Evolutionary conservation across 441 rosid species (phyloP).

Genomic region (Bruguiera hainesii): DNA sequence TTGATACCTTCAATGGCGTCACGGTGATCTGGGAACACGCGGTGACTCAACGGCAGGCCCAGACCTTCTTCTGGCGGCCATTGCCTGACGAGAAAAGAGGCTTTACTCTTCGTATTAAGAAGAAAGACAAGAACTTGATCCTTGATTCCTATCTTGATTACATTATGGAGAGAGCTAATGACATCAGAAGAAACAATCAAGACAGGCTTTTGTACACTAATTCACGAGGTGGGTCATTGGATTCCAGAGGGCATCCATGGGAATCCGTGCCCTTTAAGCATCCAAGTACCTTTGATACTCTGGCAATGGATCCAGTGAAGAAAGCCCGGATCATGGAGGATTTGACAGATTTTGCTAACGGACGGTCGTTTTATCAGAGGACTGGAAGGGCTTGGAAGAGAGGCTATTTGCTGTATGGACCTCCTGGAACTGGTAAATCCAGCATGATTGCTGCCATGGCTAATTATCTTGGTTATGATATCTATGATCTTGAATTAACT

Average conservation of each 20-base stretch:
- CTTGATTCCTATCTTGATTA: slow-evolving; percentile 66
- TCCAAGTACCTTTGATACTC: slow-evolving; percentile 81
- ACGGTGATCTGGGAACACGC: slow-evolving; percentile 76
- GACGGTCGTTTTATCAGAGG: slow-evolving; percentile 61
- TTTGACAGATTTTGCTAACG: slow-evolving; percentile 48
- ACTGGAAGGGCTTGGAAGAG: slow-evolving; percentile 84
- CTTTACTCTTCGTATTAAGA: slow-evolving; percentile 65
- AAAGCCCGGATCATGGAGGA: slow-evolving; percentile 61
- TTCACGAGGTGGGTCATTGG: slow-evolving; percentile 78
- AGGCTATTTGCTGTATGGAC: slow-evolving; percentile 72
- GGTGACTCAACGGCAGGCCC: slow-evolving; percentile 67
- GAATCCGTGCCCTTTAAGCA: slow-evolving; percentile 90
- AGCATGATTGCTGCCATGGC: slow-evolving; percentile 95
- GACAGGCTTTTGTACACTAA: slow-evolving; percentile 76
- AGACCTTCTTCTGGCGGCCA: slow-evolving; percentile 77
- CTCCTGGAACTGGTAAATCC: slow-evolving; percentile 82
- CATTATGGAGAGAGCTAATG: slow-evolving; percentile 66
- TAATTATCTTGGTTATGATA: slow-evolving; percentile 61
- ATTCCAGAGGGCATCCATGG: slow-evolving; percentile 88
- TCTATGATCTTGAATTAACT: slow-evolving; percentile 71
- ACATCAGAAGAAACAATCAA: slow-evolving; percentile 62
- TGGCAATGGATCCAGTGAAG: slow-evolving; percentile 73
- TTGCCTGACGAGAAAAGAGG: slow-evolving; percentile 91
- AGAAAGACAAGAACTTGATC: slow-evolving; percentile 52
- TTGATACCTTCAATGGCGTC: slow-evolving; percentile 55